Conservation (phyloP, 768 basidiomycete genomes). For the Gymnopilus dilepis region DNA sequence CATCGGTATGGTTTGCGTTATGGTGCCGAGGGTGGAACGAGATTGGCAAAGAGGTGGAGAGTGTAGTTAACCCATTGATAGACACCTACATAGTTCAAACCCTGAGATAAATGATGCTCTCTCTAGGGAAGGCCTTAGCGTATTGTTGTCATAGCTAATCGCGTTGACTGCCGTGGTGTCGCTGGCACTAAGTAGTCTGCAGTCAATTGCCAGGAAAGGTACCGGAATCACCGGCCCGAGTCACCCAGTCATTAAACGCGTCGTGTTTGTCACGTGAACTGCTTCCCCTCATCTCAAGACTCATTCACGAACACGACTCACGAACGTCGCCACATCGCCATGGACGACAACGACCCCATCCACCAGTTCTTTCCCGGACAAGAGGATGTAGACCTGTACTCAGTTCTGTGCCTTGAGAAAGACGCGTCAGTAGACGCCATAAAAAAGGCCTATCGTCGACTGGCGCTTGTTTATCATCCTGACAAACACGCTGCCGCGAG, state of each 20-base stretch:
- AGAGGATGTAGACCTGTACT: slow-evolving; percentile 78
- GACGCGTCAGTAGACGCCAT: slow-evolving; percentile 70
- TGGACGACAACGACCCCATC: slow-evolving; percentile 78
- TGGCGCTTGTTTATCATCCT: slow-evolving; percentile 85
- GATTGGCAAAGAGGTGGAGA: slow-evolving; percentile 29
- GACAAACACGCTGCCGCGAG: slow-evolving; percentile 80
- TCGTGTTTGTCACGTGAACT: slow-evolving; percentile 25
- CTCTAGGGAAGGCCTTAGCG: background rate
- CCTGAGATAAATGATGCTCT: background rate
- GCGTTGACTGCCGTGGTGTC: too few species aligned
- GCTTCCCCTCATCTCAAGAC: slow-evolving; percentile 11
- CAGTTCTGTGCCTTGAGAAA: slow-evolving; percentile 61
- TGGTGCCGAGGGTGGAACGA: slow-evolving; percentile 51
- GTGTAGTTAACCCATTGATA: slow-evolving; percentile 19
- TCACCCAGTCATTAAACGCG: slow-evolving; percentile 10
- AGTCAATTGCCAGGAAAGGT: background rate
- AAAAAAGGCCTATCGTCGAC: slow-evolving; percentile 83
- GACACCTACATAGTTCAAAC: background rate
- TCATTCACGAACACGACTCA: too few species aligned
- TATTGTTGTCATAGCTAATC: too few species aligned
- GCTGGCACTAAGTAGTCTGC: too few species aligned
- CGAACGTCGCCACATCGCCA: slow-evolving; percentile 33
- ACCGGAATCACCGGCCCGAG: background rate
- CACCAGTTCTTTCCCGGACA: slow-evolving; percentile 78
- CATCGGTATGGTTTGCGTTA: slow-evolving; percentile 58